Base-by-base conservation (phyloP, 306 rosid genomes). In the Neltuma alba region DNA sequence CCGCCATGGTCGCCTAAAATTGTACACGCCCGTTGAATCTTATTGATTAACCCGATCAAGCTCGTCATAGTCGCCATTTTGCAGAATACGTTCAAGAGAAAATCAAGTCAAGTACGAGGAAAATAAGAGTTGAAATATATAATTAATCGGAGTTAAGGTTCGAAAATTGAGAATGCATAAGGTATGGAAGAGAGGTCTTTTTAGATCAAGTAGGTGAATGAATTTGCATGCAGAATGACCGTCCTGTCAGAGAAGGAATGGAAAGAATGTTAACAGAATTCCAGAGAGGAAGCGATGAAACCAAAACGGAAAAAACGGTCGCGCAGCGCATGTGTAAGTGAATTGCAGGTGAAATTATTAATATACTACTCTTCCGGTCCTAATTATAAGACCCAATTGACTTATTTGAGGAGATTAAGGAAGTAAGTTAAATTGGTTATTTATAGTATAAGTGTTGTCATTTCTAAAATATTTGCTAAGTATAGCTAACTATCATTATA, bases 61-160 rank as follows among this genome's bases (percentile, higher is more conserved):
- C 98, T 96, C 88, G 92, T 93, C 98, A 96, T 89, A 7, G 97
- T 96, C 83, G 99, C 99, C 99, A 96, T 94, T 69, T 85, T 69
- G 70, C 71, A 84, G 30, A n/a, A 48, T 25, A 67, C 25, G 41
- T 61, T 48, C 45, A 82, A 36, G 78, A 76, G n/a, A 71, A 31
- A 41, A 72, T 28, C 36, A 67, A 75, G 25, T 12, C 9, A 4
- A 21, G 40, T 30, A 15, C 1, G 27, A 52, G 45, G 74, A 57
- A 18, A 28, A 28, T 1, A 3, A 38, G 34, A 57, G 60, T 55
- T 16, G 38, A 34, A 74, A 75, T 27, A 31, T 34, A 47, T 77
- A 13, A 36, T 47, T 33, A 21, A 72, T 12, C 13, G 34, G 16
- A 25, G 83, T 5, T 48, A 27, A 38, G 25, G 80, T 27, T 34